A percentile compares a stretch with the other conserved stretches of the same genome.
phyloP scores from a whole-genome alignment of 1,284 basidiomycete genomes.

The Boletus holoroseus region DNA sequence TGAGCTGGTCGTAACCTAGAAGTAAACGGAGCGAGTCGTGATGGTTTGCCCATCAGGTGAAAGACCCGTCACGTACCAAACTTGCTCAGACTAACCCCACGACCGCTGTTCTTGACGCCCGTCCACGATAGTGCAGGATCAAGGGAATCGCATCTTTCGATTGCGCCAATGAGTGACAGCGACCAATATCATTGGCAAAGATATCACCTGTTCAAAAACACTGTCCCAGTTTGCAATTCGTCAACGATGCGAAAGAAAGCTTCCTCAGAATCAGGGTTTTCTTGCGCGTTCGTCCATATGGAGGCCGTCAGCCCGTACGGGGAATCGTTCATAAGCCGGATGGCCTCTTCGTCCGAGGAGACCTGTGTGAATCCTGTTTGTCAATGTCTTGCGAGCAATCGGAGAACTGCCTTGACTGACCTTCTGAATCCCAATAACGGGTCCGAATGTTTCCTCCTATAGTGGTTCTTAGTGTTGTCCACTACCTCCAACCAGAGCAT shows the following conservation, averaged over 20 bases:
- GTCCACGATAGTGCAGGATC: conserved; percentile 93
- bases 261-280: conserved; percentile 52
- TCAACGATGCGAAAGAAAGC: conserved; percentile 70
- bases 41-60: not conserved
- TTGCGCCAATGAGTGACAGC: not conserved
- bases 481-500: not conserved
- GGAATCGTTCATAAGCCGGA: conserved; percentile 94
- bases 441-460: conserved; percentile 84
- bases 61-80: conserved; percentile 58
- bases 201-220: conserved; percentile 76
- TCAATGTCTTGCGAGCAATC: not conserved
- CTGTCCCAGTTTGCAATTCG: conserved; percentile 82
- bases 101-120: conserved; percentile 88
- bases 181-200: not conserved
- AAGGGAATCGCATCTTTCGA: conserved; percentile 69
- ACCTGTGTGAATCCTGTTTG: conserved; percentile 41
- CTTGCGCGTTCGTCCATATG: conserved; percentile 79
- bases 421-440: conserved; percentile 87
- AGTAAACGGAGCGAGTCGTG: not conserved
- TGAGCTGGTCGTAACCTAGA: conserved; percentile 73
- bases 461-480: not conserved
- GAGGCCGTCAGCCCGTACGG: conserved; percentile 90
- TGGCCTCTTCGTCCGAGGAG: conserved; percentile 77
- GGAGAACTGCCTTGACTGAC: conserved; percentile 34
- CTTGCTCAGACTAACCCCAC: conserved; percentile 84